Percentiles rank a stretch among this genome's conserved stretches.
phyloP scores from a whole-genome alignment of 805 yeast genomes.

The Ascoidea tarda region DNA sequence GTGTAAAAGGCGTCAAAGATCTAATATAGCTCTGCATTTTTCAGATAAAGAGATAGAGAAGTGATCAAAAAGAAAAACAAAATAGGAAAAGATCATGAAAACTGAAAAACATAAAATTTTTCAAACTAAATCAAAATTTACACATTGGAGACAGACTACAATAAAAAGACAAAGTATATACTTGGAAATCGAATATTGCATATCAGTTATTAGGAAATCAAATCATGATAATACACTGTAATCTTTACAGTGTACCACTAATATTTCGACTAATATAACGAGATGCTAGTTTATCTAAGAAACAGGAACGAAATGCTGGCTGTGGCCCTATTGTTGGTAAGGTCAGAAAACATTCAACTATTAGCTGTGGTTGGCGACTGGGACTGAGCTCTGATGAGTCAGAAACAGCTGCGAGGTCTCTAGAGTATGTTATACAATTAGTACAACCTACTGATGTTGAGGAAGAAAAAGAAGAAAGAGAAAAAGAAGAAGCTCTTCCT shows the following conservation, averaged over 20 bases:
- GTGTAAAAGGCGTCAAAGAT: neutral
- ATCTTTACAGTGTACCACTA: neutral
- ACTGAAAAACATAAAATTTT: neutral
- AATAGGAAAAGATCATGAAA: neutral
- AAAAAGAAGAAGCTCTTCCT: slow-evolving; percentile 1
- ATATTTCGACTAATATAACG: neutral
- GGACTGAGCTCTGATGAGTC: neutral
- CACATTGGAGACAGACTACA: neutral
- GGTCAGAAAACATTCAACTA: neutral
- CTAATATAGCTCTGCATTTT: neutral
- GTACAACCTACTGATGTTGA: slow-evolving; percentile 3
- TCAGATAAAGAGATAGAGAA: no score
- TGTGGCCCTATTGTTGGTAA: neutral
- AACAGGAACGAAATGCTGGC: neutral
- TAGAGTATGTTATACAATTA: neutral
- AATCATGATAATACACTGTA: no score
- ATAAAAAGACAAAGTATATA: neutral
- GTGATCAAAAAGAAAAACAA: no score
- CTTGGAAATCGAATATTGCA: neutral
- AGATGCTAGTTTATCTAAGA: neutral
- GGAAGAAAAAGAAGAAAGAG: slow-evolving; percentile 6
- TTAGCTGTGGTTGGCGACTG: neutral
- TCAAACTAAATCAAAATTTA: no score
- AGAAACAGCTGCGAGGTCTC: neutral
- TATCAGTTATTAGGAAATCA: neutral